A percentile compares a stretch with the other conserved stretches of the same genome.
Evolutionary conservation across 768 basidiomycete species (phyloP).

Genomic region (Leccinum incarnatum): DNA sequence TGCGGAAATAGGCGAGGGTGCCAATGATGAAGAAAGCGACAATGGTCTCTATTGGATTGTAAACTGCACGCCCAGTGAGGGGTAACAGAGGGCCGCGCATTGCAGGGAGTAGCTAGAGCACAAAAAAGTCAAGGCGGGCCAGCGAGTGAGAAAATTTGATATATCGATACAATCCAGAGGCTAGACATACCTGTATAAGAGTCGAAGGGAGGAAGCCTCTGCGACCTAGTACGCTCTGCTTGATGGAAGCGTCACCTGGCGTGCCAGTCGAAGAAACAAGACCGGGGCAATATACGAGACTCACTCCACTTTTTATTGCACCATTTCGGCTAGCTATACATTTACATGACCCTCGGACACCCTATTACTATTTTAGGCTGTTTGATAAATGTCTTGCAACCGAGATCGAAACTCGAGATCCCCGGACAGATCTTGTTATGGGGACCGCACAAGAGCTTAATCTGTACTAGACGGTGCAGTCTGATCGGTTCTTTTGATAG

Average conservation of each 20-base stretch:
- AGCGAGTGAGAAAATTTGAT: not conserved
- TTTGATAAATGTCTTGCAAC: not conserved
- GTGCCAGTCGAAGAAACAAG: not conserved
- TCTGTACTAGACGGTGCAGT: not conserved
- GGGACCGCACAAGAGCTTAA: not conserved
- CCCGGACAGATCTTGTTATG: not conserved
- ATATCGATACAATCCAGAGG: not conserved
- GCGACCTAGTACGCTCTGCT: not conserved
- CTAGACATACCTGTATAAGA: not conserved
- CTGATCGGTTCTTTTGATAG: not conserved
- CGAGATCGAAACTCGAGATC: not conserved
- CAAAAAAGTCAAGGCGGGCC: not conserved
- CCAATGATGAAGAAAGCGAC: constrained; percentile 86
- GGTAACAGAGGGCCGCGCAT: constrained; percentile 67
- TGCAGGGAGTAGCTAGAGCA: not conserved
- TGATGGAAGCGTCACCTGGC: not conserved
- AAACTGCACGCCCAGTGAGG: constrained; percentile 68
- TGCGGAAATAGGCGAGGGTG: constrained; percentile 93
- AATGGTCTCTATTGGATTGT: constrained; percentile 84
- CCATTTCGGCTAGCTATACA: constrained; percentile 23
- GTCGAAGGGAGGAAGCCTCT: not conserved
- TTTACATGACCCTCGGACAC: constrained; percentile 25
- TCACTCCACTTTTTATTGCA: constrained; percentile 31
- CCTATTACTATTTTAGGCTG: constrained; percentile 2
- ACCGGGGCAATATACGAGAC: constrained; percentile 4